These are phyloP conservation scores for Auxenochlorella pyrenoidosa DNA, from an alignment of 139 green algal genomes.

Conservation along the genomic window DNA sequence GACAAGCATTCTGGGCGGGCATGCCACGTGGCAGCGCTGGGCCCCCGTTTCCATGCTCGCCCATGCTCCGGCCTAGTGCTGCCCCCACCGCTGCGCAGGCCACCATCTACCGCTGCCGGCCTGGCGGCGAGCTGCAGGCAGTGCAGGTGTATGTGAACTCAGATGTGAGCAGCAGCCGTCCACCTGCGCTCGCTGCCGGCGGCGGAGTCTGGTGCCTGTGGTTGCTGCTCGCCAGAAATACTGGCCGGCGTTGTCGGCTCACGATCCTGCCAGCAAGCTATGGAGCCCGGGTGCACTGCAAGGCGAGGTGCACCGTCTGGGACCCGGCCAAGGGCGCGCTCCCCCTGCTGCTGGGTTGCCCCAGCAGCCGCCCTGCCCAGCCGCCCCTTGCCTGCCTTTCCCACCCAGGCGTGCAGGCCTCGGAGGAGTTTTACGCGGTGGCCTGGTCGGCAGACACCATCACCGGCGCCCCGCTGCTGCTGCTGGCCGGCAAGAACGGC, in stretches of 20 bases:
- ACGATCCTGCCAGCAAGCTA: no score
- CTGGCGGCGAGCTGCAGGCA: constrained; percentile 55
- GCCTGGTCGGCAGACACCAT: constrained; percentile 64
- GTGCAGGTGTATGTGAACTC: constrained; percentile 73
- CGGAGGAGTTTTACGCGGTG: constrained; percentile 74
- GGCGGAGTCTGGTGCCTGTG: not conserved
- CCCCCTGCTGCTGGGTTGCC: not conserved
- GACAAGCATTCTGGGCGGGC: no score
- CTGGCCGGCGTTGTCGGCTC: no score
- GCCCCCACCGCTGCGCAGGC: constrained; percentile 63
- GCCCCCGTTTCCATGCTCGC: not conserved
- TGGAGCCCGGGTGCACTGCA: no score
- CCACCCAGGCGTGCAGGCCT: constrained; percentile 4
- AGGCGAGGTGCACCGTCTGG: no score
- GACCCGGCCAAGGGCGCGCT: no score
- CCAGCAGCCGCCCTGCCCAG: no score
- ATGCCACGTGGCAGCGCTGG: not conserved
- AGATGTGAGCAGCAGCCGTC: constrained; percentile 48
- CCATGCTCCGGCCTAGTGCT: not conserved
- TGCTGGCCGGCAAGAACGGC: constrained; percentile 73
- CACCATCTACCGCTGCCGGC: constrained; percentile 68
- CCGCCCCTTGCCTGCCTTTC: not conserved
- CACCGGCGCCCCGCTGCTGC: constrained; percentile 66
- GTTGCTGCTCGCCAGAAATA: no score
- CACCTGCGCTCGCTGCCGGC: not conserved